Conservation (phyloP, 2,329 filamentous ascomycete genomes). For the Sarocladiaceae sp. region DNA sequence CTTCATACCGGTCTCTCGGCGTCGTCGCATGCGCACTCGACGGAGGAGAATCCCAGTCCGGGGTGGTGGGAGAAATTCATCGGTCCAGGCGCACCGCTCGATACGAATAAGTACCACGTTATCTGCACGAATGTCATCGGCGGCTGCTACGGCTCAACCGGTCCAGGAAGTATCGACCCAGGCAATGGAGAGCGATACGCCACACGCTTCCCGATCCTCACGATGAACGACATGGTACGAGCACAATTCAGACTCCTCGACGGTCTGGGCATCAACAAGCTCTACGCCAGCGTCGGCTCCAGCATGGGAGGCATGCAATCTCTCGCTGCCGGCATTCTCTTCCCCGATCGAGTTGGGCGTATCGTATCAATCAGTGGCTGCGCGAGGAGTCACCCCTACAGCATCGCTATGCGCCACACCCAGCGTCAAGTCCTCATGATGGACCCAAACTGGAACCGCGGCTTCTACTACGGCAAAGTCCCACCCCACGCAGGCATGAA, state of each 20-base stretch:
- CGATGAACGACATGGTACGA: constrained; percentile 95
- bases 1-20: constrained; percentile 92
- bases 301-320: constrained; percentile 99
- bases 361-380: constrained; percentile 91
- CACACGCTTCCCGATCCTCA: constrained; percentile 91
- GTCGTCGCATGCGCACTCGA: constrained; percentile 95
- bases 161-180: constrained; percentile 82
- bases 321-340: constrained; percentile 78
- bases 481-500: constrained; percentile 98
- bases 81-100: constrained; percentile 75
- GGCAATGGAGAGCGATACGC: constrained; percentile 85
- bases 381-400: constrained; percentile 92
- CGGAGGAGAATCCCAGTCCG: constrained; percentile 76
- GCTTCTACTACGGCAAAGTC: constrained; percentile 85
- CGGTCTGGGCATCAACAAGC: constrained; percentile 65
- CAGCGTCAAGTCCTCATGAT: constrained; percentile 98
- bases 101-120: constrained; percentile 88
- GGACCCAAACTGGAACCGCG: constrained; percentile 94
- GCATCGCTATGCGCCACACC: constrained; percentile 97
- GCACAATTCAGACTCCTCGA: constrained; percentile 91
- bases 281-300: constrained; percentile 90
- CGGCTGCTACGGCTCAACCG: constrained; percentile 93
- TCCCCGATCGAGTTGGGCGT: constrained; percentile 74
- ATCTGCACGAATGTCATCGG: constrained; percentile 97
- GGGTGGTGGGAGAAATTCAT: constrained; percentile 99